Evolutionary conservation across 2,329 filamentous ascomycete genomes (phyloP), one percentile per base, ranked within the genome.

Genomic region (Ophiostoma ulmi): DNA sequence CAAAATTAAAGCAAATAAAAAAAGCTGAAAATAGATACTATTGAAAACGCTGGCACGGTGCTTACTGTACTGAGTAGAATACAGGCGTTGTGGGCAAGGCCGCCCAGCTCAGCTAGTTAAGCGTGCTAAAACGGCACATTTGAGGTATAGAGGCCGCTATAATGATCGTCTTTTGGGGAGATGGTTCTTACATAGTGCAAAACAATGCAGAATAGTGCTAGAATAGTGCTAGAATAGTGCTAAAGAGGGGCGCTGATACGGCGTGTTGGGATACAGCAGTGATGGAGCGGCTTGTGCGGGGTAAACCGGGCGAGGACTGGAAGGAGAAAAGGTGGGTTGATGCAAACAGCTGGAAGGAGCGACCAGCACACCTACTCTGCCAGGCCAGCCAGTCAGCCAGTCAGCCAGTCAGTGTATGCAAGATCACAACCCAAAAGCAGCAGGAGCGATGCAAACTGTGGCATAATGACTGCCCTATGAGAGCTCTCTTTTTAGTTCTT

Each of bases 211-310:
- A 17, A 20, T 48, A 48, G 44, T 48, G 17, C 44, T 20, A 17
- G 44, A 17, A 20, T 48, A 48, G 44, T 48, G 17, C 44, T 20
- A 20, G 7, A 64, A 22, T 55, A 20, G n/a, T 44, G n/a, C 36
- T 11, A 13, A 17, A 63, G 58, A 65, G 63, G 36, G 36, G 63
- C 63, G 58, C 63, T 35, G 63, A 63, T 63, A 65, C 22, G 63
- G 63, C 31, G 61, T 64, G 17, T 58, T 36, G 61, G 20, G 52
- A 26, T 26, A 58, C 65, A 67, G 39, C 65, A 17, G 20, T 20
- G 41, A n/a, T 67, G 26, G 61, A 39, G 36, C n/a, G 64, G 65
- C 65, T 67, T 67, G 65, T 67, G 65, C 65, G 65, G 65, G 65
- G 65, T 67, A 67, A 67, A 48, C 65, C 22, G 38, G 38, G 38